Percentiles rank a stretch among this genome's conserved stretches.
These are phyloP conservation scores for Cutaneotrichosporon arboriforme DNA, from an alignment of 1,284 basidiomycete species.

Conservation along the genomic window DNA sequence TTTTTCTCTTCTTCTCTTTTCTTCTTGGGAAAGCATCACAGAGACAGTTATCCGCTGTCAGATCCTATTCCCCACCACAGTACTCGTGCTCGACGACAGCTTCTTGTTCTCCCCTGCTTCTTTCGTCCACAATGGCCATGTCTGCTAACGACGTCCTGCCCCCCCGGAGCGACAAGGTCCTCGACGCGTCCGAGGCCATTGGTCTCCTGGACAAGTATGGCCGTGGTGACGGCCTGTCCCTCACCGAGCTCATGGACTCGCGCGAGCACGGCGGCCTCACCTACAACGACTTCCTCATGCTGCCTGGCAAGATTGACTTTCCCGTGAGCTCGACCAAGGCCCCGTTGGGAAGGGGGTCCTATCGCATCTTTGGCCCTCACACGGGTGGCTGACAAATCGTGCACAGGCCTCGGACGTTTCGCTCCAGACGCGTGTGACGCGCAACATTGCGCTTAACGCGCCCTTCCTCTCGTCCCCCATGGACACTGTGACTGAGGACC, in stretches of 20 bases:
- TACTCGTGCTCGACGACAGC: constrained; percentile 1
- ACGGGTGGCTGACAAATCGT: not conserved
- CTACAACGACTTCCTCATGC: constrained; percentile 88
- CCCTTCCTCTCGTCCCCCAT: constrained; percentile 98
- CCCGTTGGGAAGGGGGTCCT: too few species aligned
- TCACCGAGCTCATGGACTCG: constrained; percentile 86
- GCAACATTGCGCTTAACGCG: constrained; percentile 87
- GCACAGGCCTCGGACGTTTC: constrained; percentile 56
- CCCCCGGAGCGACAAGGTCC: constrained; percentile 19
- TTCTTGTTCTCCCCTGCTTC: not conserved
- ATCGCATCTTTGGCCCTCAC: too few species aligned
- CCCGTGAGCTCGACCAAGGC: constrained; percentile 58
- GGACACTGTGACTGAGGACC: constrained; percentile 97
- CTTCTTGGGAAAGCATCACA: constrained; percentile 19
- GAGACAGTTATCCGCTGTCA: constrained; percentile 10
- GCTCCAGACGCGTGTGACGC: constrained; percentile 79
- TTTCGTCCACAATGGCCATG: constrained; percentile 10
- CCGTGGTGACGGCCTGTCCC: constrained; percentile 77
- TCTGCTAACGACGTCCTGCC: constrained; percentile 18
- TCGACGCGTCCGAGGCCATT: constrained; percentile 54
- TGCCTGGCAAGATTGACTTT: constrained; percentile 97
- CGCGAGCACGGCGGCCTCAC: constrained; percentile 85
- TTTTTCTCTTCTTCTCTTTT: constrained; percentile 14
- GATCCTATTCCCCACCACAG: constrained; percentile 13
- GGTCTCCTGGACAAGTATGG: constrained; percentile 68